Percentiles rank a stretch among this genome's conserved stretches.
phyloP scores from a whole-genome alignment of 225 moss, liverwort and hornwort genomes.

The Marchantia polymorpha region DNA sequence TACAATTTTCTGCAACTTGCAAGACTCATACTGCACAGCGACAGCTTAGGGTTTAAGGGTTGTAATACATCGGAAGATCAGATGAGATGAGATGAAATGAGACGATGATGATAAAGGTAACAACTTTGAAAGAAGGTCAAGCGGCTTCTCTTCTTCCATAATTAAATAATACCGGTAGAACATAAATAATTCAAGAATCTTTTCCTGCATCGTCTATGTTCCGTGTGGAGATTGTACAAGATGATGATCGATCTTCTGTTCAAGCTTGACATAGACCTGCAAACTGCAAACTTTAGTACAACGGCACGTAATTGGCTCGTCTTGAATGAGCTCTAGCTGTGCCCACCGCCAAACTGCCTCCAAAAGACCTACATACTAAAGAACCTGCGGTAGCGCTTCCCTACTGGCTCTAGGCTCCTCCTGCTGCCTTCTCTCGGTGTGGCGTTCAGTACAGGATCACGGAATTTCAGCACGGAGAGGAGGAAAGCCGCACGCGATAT shows the following conservation, averaged over 20 bases:
- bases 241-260: not conserved
- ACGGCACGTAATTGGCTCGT: slow-evolving; percentile 2
- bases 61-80: too few relatives aligned
- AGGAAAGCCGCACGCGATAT: too few relatives aligned
- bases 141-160: not conserved
- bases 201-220: not conserved
- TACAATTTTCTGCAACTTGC: too few relatives aligned
- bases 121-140: not conserved
- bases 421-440: slow-evolving; percentile 7
- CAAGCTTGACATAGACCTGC: slow-evolving; percentile 1
- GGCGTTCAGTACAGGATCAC: not conserved
- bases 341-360: slow-evolving; percentile 16
- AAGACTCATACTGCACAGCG: too few relatives aligned
- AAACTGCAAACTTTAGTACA: slow-evolving; percentile 19
- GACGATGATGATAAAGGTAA: too few relatives aligned
- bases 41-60: too few relatives aligned
- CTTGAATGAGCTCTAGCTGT: not conserved
- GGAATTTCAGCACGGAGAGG: not conserved
- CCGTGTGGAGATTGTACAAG: not conserved
- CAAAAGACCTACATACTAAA: not conserved
- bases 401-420: slow-evolving; percentile 7
- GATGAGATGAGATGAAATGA: too few relatives aligned
- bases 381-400: slow-evolving; percentile 12
- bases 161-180: not conserved
- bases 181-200: slow-evolving; percentile 6